Evolutionary conservation across 1,284 basidiomycete species (phyloP).

Genomic region (Puccinia horiana): DNA sequence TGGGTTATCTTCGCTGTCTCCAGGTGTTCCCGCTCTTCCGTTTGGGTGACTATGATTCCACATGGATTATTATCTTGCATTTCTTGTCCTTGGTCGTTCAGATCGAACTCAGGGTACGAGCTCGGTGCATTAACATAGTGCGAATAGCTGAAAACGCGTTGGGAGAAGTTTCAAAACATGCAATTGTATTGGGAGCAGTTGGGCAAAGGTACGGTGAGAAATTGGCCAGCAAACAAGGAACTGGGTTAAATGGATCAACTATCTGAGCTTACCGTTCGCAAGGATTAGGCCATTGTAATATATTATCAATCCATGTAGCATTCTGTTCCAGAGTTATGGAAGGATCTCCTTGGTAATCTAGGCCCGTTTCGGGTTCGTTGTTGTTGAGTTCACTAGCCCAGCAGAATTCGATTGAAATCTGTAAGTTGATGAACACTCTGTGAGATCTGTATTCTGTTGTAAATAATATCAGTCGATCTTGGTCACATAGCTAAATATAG

Average conservation of each 20-base stretch:
- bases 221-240: neutral
- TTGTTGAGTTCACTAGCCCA: constrained; percentile 28
- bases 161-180: neutral
- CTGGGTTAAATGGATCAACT: too few relatives aligned
- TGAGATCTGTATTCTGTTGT: constrained; percentile 34
- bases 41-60: neutral
- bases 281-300: constrained; percentile 37
- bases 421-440: constrained; percentile 24
- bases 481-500: constrained; percentile 27
- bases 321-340: neutral
- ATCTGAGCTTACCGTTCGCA: constrained; percentile 40
- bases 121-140: constrained; percentile 13
- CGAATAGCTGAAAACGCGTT: constrained; percentile 17
- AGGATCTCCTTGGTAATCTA: neutral
- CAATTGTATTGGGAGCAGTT: neutral
- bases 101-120: neutral
- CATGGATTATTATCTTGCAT: neutral
- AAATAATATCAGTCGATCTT: constrained; percentile 36
- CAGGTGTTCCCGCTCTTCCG: neutral
- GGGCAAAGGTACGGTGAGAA: neutral
- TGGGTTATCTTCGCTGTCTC: neutral
- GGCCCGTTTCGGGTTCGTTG: neutral
- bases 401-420: constrained; percentile 25
- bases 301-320: constrained; percentile 26
- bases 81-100: neutral